Evolutionary conservation across 306 rosid species (phyloP).

Genomic region (Castanea crenata): DNA sequence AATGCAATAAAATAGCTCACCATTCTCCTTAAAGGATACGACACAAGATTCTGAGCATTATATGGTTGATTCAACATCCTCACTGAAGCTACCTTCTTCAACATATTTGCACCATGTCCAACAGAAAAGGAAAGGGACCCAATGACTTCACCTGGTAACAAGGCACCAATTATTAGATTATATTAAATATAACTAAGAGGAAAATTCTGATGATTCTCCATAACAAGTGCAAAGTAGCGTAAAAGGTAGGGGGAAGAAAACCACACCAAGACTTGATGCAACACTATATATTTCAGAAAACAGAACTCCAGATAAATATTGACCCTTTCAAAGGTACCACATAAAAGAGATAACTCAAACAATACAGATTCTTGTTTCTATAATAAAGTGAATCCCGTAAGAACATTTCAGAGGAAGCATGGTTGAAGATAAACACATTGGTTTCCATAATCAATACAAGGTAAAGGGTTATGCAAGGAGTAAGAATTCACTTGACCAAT

Average conservation of each 20-base stretch:
- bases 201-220: background rate
- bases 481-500: background rate
- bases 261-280: background rate
- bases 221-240: background rate
- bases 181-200: background rate
- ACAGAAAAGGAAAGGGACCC: constrained; percentile 87
- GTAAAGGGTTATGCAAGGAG: background rate
- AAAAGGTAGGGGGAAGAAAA: background rate
- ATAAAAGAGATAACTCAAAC: too few relatives aligned
- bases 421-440: background rate
- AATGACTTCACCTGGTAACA: constrained; percentile 78
- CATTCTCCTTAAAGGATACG: constrained; percentile 65
- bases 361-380: too few relatives aligned
- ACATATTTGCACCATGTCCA: constrained; percentile 63
- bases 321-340: background rate
- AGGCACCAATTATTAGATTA: constrained; percentile 17
- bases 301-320: background rate
- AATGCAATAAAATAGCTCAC: constrained; percentile 42
- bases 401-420: background rate
- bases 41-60: constrained; percentile 44
- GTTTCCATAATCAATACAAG: background rate
- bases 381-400: background rate
- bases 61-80: constrained; percentile 61
- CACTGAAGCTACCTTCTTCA: constrained; percentile 75
- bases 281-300: background rate